A percentile compares a stretch with the other conserved stretches of the same genome.
phyloP scores from a whole-genome alignment of 108 stramenopile species.

The Nannochloropsis gaditana region DNA sequence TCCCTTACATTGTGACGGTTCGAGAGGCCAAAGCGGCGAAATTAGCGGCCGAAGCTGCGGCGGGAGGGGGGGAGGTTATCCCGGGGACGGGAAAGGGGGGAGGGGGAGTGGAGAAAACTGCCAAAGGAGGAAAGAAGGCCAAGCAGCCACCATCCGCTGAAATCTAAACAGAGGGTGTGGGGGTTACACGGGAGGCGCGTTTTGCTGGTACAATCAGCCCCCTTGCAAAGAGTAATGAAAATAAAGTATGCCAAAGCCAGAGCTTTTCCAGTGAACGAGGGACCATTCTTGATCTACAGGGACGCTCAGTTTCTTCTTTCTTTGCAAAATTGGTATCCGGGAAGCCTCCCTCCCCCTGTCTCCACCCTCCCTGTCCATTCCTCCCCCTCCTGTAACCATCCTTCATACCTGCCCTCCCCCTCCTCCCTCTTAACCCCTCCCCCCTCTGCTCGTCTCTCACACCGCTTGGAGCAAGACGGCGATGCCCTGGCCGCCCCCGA shows the following conservation, averaged over 20 bases:
- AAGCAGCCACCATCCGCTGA: slow-evolving; percentile 14
- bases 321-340: too few relatives aligned
- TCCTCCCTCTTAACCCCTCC: neutral
- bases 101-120: neutral
- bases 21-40: neutral
- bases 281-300: too few relatives aligned
- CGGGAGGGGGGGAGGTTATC: neutral
- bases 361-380: neutral
- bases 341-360: too few relatives aligned
- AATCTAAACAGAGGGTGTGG: neutral
- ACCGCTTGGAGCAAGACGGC: slow-evolving; percentile 75
- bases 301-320: too few relatives aligned
- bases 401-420: neutral
- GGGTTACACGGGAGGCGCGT: too few relatives aligned
- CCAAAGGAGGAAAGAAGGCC: neutral
- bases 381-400: neutral
- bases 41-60: neutral
- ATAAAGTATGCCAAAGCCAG: neutral
- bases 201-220: neutral
- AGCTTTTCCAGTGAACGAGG: neutral
- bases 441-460: neutral
- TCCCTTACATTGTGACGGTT: neutral
- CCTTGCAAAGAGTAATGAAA: neutral
- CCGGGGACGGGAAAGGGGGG: too few relatives aligned
- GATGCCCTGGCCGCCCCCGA: slow-evolving; percentile 99